A percentile compares a stretch with the other conserved stretches of the same genome.
Evolutionary conservation across 257 asterid genomes (phyloP).

Genomic region (Solanum stenotomum): DNA sequence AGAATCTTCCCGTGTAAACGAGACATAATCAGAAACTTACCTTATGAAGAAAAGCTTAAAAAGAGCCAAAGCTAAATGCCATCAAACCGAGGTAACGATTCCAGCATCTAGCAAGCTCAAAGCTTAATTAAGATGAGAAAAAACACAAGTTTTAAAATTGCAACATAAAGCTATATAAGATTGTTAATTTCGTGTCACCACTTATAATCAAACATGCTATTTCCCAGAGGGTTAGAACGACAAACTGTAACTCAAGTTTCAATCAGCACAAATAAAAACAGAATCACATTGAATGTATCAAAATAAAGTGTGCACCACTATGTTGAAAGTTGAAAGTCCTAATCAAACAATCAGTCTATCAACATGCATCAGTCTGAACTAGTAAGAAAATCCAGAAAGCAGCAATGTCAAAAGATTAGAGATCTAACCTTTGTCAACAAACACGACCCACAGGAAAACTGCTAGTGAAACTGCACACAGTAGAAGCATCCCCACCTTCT

Average conservation of each 20-base stretch:
- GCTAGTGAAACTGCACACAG: slow-evolving; percentile 59
- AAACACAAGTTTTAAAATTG: not conserved
- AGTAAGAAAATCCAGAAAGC: not conserved
- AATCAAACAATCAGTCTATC: not conserved
- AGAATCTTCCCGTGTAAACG: not conserved
- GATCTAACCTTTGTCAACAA: slow-evolving; percentile 67
- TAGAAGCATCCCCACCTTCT: slow-evolving; percentile 86
- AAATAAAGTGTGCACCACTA: not conserved
- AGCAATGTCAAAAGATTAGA: not conserved
- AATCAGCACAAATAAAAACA: not conserved
- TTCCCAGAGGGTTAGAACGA: not conserved
- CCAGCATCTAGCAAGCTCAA: not conserved
- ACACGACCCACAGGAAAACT: slow-evolving; percentile 61
- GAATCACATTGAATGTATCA: not conserved
- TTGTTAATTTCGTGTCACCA: not conserved
- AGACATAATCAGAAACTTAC: not conserved
- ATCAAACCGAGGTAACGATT: not conserved
- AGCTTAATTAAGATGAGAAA: not conserved
- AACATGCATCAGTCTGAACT: not conserved
- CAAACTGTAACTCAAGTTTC: not conserved
- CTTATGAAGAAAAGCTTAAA: not conserved
- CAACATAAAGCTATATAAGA: not conserved
- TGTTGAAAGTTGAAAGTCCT: not conserved
- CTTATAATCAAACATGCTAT: not conserved
- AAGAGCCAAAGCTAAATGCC: not conserved